Evolutionary conservation across 1,139 yeast species (phyloP).

Genomic region (Pichia sp.): DNA sequence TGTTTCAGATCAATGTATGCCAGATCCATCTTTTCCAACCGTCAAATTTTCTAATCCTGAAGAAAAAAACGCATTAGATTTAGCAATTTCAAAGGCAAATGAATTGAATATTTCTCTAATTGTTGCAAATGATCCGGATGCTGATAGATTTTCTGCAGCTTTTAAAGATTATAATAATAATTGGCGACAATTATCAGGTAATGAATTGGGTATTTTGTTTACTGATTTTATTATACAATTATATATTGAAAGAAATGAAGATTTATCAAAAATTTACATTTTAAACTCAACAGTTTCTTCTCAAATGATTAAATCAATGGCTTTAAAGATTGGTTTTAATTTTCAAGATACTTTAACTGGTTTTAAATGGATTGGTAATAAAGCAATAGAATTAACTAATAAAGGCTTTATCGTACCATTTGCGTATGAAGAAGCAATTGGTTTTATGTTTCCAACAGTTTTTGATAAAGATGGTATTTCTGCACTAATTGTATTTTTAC

Average conservation of each 20-base stretch:
- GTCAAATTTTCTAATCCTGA: slow-evolving; percentile 94
- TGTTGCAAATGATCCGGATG: slow-evolving; percentile 93
- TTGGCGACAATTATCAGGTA: slow-evolving; percentile 86
- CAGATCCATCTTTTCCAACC: slow-evolving; percentile 83
- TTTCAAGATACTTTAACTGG: slow-evolving; percentile 87
- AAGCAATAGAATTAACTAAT: slow-evolving; percentile 64
- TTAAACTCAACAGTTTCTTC: slow-evolving; percentile 90
- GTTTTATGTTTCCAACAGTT: slow-evolving; percentile 82
- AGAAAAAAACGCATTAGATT: slow-evolving; percentile 81
- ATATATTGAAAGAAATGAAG: slow-evolving; percentile 17
- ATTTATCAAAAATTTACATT: slow-evolving; percentile 44
- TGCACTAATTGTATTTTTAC: slow-evolving; percentile 75
- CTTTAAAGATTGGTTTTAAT: slow-evolving; percentile 52
- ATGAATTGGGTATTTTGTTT: slow-evolving; percentile 82
- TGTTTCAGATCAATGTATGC: slow-evolving; percentile 57
- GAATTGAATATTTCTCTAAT: slow-evolving; percentile 46
- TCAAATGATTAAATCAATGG: slow-evolving; percentile 70
- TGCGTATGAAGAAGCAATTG: slow-evolving; percentile 94
- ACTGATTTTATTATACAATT: slow-evolving; percentile 50
- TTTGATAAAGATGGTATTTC: slow-evolving; percentile 93
- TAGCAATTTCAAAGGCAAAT: slow-evolving; percentile 59
- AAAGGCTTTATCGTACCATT: slow-evolving; percentile 72
- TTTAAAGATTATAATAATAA: slow-evolving; percentile 45
- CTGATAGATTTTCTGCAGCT: slow-evolving; percentile 81
- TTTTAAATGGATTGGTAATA: slow-evolving; percentile 95